Base-by-base conservation (phyloP, 2,329 filamentous ascomycete genomes). In the Pseudogymnoascus sp. region DNA sequence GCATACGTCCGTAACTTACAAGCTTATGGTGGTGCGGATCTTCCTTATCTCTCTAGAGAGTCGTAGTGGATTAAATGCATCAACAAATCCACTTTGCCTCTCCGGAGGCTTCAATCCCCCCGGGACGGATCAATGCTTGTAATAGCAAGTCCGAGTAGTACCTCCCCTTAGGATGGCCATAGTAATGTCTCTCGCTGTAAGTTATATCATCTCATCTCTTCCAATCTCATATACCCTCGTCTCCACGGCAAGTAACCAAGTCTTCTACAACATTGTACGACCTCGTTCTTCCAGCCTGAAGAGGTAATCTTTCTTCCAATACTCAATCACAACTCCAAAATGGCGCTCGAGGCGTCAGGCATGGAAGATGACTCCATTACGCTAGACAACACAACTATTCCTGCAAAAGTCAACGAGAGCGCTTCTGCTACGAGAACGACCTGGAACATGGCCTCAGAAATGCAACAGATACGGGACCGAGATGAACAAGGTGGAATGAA, bases 371-470 rank as follows among this genome's bases (percentile, higher is more conserved):
- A 38, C 19, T 38, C 35, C 35, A 38, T 38, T 19, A 19, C 35
- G 35, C 35, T 19, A 19, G 35, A 38, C 35, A 38, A 38, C 35
- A 38, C 35, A 38, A 13, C 35, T 38, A 38, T 38, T 38, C 35
- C 35, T 15, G 35, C 15, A 38, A 38, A 38, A 38, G 35, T 38
- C 8, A 15, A 38, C 35, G 15, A 19, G 35, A 19, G 15, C 10
- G 35, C 35, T 38, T 38, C 35, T 38, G 35, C 35, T 38, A 38
- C 35, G 35, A 55, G 45, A 55, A 18, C 45, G 19, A 55, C 28
- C 21, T 55, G 45, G 45, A 26, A 55, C 45, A 55, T 55, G 45
- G 45, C 45, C 45, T 55, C 19, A 26, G 45, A 55, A 33, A 33
- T 55, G 45, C 45, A 55, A 55, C 21, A 26, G 45, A 26, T 55